A percentile compares a stretch with the other conserved stretches of the same genome.
Evolutionary conservation across 1,284 basidiomycete species (phyloP).

Genomic region (Fomitopsis betulina): DNA sequence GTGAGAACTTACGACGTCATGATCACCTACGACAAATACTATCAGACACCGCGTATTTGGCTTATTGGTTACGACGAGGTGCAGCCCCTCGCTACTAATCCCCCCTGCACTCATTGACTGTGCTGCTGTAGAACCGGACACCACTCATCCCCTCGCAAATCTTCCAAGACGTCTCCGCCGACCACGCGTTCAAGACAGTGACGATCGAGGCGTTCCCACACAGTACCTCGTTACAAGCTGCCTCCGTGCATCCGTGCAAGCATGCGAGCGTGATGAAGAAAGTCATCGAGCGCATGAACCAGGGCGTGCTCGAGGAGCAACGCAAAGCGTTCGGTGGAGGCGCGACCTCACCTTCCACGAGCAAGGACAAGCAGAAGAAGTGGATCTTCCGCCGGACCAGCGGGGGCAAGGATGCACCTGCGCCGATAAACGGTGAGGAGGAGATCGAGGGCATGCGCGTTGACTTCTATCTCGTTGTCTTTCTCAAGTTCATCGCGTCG

Average conservation of each 20-base stretch:
- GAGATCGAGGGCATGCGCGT: constrained; percentile 86
- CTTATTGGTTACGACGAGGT: constrained; percentile 94
- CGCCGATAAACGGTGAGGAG: constrained; percentile 48
- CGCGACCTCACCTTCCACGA: constrained; percentile 7
- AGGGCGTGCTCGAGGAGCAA: constrained; percentile 76
- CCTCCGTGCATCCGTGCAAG: constrained; percentile 97
- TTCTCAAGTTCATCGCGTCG: constrained; percentile 95
- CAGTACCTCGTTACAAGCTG: constrained; percentile 77
- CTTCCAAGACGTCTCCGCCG: constrained; percentile 96
- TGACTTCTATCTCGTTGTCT: constrained; percentile 93
- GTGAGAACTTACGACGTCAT: constrained; percentile 99
- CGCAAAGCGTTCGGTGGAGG: constrained; percentile 33
- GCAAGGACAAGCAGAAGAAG: constrained; percentile 72
- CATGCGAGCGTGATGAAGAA: constrained; percentile 99
- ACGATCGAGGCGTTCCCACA: constrained; percentile 99
- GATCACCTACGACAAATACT: constrained; percentile 99
- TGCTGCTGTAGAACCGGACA: constrained; percentile 63
- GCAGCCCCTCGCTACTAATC: constrained; percentile 13
- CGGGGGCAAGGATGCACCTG: constrained; percentile 48
- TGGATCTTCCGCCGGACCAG: constrained; percentile 79
- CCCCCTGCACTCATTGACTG: constrained; percentile 5
- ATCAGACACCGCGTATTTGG: constrained; percentile 96
- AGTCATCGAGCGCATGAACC: constrained; percentile 98
- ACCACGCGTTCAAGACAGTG: constrained; percentile 98
- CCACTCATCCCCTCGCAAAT: constrained; percentile 87